These are phyloP conservation scores for Aspergillus brasiliensis DNA, from an alignment of 2,329 filamentous ascomycete genomes.

Conservation along the genomic window DNA sequence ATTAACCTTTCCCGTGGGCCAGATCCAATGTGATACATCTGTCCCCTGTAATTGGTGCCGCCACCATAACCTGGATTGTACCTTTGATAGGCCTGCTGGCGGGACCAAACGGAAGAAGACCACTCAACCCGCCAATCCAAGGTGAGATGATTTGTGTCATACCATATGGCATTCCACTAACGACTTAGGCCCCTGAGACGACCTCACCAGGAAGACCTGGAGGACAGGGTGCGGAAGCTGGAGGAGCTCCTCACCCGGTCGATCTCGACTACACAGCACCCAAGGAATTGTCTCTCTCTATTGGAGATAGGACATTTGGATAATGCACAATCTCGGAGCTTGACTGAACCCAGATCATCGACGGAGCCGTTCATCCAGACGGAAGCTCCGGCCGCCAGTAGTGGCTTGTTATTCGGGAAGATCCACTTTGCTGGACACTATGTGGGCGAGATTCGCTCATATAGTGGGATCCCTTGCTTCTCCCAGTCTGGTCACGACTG, in stretches of 20 bases:
- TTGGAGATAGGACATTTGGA: background rate
- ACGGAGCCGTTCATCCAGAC: background rate
- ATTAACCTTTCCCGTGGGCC: background rate
- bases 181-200: background rate
- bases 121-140: background rate
- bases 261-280: slow-evolving; percentile 3
- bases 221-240: background rate
- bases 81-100: slow-evolving; percentile 2
- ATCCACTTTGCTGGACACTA: slow-evolving; percentile 6
- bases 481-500: background rate
- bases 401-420: slow-evolving; percentile 6
- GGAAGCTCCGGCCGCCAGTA: background rate
- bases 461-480: slow-evolving; percentile 3
- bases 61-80: slow-evolving; percentile 6
- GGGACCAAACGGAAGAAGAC: slow-evolving; percentile 4
- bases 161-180: background rate
- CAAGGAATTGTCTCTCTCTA: background rate
- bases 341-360: background rate
- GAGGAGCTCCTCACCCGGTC: slow-evolving; percentile 5
- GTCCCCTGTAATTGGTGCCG: slow-evolving; percentile 6
- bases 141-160: background rate
- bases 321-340: background rate
- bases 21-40: slow-evolving; percentile 6
- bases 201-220: background rate
- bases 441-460: background rate